Evolutionary conservation across 2,329 filamentous ascomycete species (phyloP), one percentile per base, ranked within the genome.

Genomic region (Monosporascus ibericus): DNA sequence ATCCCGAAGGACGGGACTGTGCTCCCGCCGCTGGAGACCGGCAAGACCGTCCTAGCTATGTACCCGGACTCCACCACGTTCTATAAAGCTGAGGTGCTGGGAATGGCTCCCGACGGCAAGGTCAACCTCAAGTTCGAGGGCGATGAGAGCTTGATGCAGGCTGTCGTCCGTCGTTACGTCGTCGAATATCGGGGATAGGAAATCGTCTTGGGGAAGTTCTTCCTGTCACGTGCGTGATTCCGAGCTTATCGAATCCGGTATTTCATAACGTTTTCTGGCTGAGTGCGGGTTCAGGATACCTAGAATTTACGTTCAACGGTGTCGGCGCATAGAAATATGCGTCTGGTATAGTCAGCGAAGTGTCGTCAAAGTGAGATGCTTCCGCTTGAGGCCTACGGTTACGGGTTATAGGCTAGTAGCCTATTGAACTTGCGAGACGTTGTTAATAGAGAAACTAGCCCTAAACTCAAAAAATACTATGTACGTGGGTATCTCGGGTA

Each of bases 51-150:
- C 8, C 74, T 92, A 52, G 89, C 89, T 0, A 74, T 90, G 53
- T 94, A 94, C 63, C 89, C 89, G 0, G 85, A 90, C 61, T 92
- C 89, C 1, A 92, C 89, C 1, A 92, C 88, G 0, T 92, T 94
- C 62, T 94, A 94, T 68, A 85, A 88, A 65, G 89, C 89, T 1
- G 87, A 91, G 60, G 88, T 92, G 8, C 87, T 89, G 70, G 85
- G 85, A 37, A 85, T 81, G 75, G 75, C 85, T 52, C 73, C 73
- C 39, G 67, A 75, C 55, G 64, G 76, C 40, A 79, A 77, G 55
- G 82, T 86, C 42, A 80, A 80, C 52, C 73, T 92, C 58, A 84
- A 88, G 57, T 92, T 92, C 61, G 89, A 92, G 65, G 88, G 88
- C 15, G 87, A 91, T 61, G 87, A 90, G 65, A 86, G 86, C 62